Base-by-base conservation (phyloP, 345 rosid species). In the Pistacia vera region DNA sequence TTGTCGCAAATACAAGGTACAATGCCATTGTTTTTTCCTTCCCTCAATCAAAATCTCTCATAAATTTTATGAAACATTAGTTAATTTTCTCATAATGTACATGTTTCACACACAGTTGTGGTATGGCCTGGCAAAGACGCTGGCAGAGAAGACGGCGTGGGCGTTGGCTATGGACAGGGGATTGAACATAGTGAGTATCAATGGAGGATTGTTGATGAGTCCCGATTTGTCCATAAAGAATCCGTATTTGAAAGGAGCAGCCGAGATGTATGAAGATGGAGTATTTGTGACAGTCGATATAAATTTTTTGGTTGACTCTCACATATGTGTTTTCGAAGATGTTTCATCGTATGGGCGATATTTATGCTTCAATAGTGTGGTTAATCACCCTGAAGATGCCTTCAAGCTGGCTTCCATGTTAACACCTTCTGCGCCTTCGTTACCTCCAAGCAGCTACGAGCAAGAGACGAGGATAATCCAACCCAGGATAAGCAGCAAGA, bases 91-190 rank as follows among this genome's bases (percentile, higher is more conserved):
- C 30, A 20, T 52, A 13, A 10, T 8, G 6, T 62, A 25, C 25
- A 25, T 25, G 16, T 61, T 54, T 9, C 8, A 2, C 12, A 2
- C 12, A 6, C 86, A 88, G 91, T 67, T 88, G 41, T 88, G 89
- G 91, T 83, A 88, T 49, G 89, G 82, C 0, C 63, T 85, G 46
- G 86, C 91, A 18, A 88, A 88, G 71, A 78, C 91, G 1, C 75
- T 83, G 16, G 80, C 89, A 2, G 91, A 88, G 88, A 85, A 82
- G 75, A 78, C 87, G 17, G 88, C 91, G 4, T 88, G 89, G 91
- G 89, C 91, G 0, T 59, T 88, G 71, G 91, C 91, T 18, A 88
- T 88, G 89, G 91, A 88, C 77, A 81, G 91, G 11, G 87, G 80
- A 10, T 72, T 85, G 46, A 80, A 75, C 72, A 85, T 88, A 87